These are phyloP conservation scores for Ophiobolus disseminans DNA, from an alignment of 2,329 filamentous ascomycete species.

Conservation along the genomic window DNA sequence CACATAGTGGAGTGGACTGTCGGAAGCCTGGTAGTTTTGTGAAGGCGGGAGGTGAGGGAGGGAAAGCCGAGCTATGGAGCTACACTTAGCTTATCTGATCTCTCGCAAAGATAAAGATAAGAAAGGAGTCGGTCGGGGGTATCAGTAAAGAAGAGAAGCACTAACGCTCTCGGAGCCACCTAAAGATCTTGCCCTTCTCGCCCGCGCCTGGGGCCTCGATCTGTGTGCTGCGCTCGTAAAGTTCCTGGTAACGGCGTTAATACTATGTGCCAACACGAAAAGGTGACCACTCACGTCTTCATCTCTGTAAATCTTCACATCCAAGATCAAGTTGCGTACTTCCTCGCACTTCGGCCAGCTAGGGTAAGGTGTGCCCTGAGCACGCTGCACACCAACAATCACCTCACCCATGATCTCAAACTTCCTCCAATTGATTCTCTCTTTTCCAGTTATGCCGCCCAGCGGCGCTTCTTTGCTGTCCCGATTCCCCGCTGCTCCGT, in stretches of 20 bases:
- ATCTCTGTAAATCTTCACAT: conserved; percentile 81
- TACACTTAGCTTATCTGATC: conserved; percentile 34
- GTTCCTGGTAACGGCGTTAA: conserved; percentile 54
- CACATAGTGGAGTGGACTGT: conserved; percentile 28
- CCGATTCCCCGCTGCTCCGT: conserved; percentile 32
- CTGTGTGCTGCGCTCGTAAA: conserved; percentile 65
- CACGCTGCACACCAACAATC: conserved; percentile 87
- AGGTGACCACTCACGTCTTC: conserved; percentile 73
- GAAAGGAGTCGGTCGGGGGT: conserved; percentile 12
- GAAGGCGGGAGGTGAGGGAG: conserved; percentile 34
- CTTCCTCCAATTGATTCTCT: conserved; percentile 95
- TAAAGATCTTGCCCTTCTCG: conserved; percentile 51
- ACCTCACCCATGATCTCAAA: conserved; percentile 96
- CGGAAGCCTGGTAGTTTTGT: conserved; percentile 35
- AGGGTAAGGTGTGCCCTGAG: conserved; percentile 83
- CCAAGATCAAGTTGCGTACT: conserved; percentile 77
- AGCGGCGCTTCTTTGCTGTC: conserved; percentile 53
- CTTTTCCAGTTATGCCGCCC: conserved; percentile 50
- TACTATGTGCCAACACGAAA: not conserved
- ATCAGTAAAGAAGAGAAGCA: conserved; percentile 28
- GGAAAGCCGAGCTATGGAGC: conserved; percentile 32
- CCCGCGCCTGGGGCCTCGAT: conserved; percentile 59
- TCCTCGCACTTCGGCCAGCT: conserved; percentile 73
- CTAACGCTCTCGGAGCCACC: conserved; percentile 57
- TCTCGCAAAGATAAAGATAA: conserved; percentile 18